Evolutionary conservation across 1,284 basidiomycete species (phyloP).

Genomic region (Papiliotrema flavescens): DNA sequence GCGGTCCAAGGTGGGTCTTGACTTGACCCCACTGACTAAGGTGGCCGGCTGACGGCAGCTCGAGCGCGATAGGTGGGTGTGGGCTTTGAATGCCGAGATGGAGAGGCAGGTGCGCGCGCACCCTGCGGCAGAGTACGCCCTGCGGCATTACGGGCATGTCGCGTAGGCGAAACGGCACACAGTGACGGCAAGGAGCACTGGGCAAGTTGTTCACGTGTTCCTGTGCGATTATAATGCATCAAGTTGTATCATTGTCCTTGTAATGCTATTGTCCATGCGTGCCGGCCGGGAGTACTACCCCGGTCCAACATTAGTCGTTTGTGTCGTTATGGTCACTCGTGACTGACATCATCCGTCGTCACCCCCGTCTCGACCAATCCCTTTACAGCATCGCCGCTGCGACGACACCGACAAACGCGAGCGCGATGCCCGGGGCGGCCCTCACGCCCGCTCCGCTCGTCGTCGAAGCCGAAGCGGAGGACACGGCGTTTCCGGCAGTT

Average conservation of each 20-base stretch:
- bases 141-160: slow-evolving; percentile 18
- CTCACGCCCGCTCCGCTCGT: not conserved
- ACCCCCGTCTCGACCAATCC: not conserved
- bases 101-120: slow-evolving; percentile 40
- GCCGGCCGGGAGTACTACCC: too few species aligned
- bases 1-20: slow-evolving; percentile 42
- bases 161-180: too few species aligned
- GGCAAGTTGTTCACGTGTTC: too few species aligned
- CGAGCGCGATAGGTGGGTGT: slow-evolving; percentile 49
- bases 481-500: not conserved
- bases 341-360: not conserved
- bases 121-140: slow-evolving; percentile 22
- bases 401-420: not conserved
- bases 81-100: slow-evolving; percentile 47
- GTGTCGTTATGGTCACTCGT: too few species aligned
- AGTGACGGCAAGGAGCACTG: too few species aligned
- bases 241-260: too few species aligned
- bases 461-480: not conserved
- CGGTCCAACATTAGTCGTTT: too few species aligned
- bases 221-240: too few species aligned
- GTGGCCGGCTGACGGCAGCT: slow-evolving; percentile 25
- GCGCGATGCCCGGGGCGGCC: not conserved
- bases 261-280: too few species aligned
- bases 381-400: not conserved
- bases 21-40: not conserved